phyloP scores from a whole-genome alignment of 306 rosid species.

The Pyrus bretschneideri region DNA sequence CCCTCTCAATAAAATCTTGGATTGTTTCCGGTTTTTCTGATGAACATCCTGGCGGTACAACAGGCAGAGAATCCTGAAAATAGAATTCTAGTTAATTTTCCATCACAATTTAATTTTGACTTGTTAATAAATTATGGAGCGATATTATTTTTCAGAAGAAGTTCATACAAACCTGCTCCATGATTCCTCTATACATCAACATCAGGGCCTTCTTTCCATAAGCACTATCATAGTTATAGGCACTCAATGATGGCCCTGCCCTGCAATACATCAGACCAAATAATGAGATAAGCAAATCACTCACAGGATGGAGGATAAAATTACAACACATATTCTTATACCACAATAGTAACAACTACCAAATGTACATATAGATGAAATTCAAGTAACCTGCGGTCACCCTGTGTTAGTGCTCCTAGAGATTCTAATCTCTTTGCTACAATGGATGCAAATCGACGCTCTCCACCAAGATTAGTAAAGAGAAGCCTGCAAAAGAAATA shows the following conservation, averaged over 20 bases:
- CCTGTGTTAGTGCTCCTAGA: conserved; percentile 98
- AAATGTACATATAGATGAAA: conserved; percentile 11
- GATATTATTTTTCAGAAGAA: conserved; percentile 9
- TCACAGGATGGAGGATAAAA: conserved; percentile 12
- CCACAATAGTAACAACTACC: conserved; percentile 1
- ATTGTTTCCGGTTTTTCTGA: conserved; percentile 64
- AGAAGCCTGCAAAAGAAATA: conserved; percentile 60
- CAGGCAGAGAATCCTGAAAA: conserved; percentile 77
- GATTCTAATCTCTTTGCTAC: conserved; percentile 97
- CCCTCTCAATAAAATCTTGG: conserved; percentile 66
- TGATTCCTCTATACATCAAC: conserved; percentile 86
- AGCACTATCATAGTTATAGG: conserved; percentile 90
- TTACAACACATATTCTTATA: conserved; percentile 13
- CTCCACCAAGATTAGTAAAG: conserved; percentile 94
- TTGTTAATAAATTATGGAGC: conserved; percentile 11
- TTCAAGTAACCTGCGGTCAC: conserved; percentile 84
- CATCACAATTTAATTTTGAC: conserved; percentile 3
- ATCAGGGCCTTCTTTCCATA: conserved; percentile 81
- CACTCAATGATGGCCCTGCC: conserved; percentile 91
- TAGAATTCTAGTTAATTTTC: conserved; percentile 28
- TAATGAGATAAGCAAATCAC: conserved; percentile 21
- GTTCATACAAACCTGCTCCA: conserved; percentile 75
- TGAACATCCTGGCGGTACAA: conserved; percentile 90
- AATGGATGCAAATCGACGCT: conserved; percentile 94
- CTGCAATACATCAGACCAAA: conserved; percentile 43